phyloP scores from a whole-genome alignment of 192 early-diverging fungal genomes.

The Coemansia pectinata region DNA sequence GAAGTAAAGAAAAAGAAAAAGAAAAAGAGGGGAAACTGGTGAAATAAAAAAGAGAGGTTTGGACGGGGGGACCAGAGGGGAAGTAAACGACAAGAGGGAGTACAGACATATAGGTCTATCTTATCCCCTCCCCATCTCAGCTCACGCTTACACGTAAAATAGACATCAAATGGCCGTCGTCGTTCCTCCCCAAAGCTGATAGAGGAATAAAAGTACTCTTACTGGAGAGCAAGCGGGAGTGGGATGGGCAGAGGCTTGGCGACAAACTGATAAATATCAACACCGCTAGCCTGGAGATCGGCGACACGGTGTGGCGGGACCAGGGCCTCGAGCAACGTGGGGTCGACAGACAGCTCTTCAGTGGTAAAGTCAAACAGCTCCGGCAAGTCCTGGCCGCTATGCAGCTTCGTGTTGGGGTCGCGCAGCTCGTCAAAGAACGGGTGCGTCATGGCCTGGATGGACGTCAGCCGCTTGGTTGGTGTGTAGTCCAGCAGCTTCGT shows the following conservation, averaged over 20 bases:
- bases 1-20: constrained; percentile 5
- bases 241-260: constrained; percentile 45
- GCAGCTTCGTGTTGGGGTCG: constrained; percentile 75
- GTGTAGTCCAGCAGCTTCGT: constrained; percentile 89
- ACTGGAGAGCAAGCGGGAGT: constrained; percentile 50
- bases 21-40: constrained; percentile 13
- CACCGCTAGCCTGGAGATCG: constrained; percentile 36
- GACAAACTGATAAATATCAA: constrained; percentile 51
- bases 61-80: background rate
- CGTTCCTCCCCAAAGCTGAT: background rate
- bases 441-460: constrained; percentile 90
- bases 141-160: background rate
- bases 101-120: background rate
- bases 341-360: constrained; percentile 85
- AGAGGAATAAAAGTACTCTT: background rate
- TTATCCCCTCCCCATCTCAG: background rate
- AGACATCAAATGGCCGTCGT: background rate
- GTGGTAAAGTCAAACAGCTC: constrained; percentile 88
- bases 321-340: constrained; percentile 73
- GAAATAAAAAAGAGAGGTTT: background rate
- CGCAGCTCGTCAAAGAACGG: constrained; percentile 98
- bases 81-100: background rate
- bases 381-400: constrained; percentile 83
- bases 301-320: constrained; percentile 73
- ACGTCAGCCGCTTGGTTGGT: constrained; percentile 74